Conservation (phyloP, 1,284 basidiomycete species). For the Sporisorium graminicola region DNA sequence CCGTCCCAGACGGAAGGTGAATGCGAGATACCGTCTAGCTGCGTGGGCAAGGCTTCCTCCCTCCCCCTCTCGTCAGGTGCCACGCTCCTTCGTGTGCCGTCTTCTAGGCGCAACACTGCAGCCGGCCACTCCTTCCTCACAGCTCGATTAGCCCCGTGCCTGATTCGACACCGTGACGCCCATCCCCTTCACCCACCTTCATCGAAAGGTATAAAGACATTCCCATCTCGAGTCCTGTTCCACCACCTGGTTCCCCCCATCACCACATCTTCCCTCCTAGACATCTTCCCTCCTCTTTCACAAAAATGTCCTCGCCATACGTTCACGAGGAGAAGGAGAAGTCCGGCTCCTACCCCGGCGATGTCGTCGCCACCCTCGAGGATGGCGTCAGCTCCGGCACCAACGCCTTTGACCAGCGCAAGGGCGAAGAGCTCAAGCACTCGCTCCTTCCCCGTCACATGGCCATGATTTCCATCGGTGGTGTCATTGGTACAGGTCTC, state of each 20-base stretch:
- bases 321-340: conserved; percentile 45
- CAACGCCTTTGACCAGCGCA: conserved; percentile 52
- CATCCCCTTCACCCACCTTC: neutral
- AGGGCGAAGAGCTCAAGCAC: conserved; percentile 57
- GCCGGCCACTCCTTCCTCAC: neutral
- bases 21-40: neutral
- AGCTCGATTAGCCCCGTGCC: neutral
- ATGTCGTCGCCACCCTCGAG: conserved; percentile 44
- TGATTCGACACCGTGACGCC: neutral
- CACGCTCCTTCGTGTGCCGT: neutral
- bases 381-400: conserved; percentile 29
- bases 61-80: conserved; percentile 14
- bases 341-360: conserved; percentile 30
- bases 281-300: neutral
- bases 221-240: neutral
- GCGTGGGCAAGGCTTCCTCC: neutral
- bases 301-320: conserved; percentile 33
- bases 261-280: neutral
- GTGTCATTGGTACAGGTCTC: conserved; percentile 63
- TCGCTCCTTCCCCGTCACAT: conserved; percentile 54
- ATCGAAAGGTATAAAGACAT: conserved; percentile 27
- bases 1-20: neutral
- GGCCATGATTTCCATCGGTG: conserved; percentile 55
- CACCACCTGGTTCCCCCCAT: neutral
- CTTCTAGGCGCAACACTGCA: neutral